A percentile compares a stretch with the other conserved stretches of the same genome.
Conservation (phyloP, 441 rosid genomes). For the Codiaeum variegatum region DNA sequence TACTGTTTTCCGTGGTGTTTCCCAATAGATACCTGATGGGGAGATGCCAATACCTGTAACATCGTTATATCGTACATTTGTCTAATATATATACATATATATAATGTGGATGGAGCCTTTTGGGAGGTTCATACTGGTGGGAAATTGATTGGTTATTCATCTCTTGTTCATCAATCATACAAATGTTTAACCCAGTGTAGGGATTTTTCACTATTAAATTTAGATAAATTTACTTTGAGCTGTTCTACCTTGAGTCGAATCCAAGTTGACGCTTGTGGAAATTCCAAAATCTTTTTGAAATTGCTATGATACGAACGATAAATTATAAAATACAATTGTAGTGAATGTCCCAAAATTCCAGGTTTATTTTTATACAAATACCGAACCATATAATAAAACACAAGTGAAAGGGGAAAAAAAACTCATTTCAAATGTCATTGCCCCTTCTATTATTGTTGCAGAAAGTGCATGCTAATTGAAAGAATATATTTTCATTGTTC, state of each 20-base stretch:
- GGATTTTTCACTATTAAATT: background rate
- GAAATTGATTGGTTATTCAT: background rate
- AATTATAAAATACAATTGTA: background rate
- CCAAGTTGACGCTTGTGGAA: background rate
- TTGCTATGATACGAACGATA: background rate
- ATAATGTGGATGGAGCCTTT: slow-evolving; percentile 12
- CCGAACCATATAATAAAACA: too few species aligned
- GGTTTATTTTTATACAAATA: background rate
- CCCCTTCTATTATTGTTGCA: background rate
- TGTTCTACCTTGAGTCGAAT: background rate
- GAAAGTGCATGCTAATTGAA: background rate
- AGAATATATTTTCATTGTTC: slow-evolving; percentile 32
- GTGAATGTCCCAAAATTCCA: background rate
- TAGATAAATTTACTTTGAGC: background rate
- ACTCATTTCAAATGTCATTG: too few species aligned
- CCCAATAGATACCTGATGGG: slow-evolving; percentile 18
- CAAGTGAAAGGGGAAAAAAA: too few species aligned
- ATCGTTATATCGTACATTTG: slow-evolving; percentile 27
- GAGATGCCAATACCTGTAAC: slow-evolving; percentile 18
- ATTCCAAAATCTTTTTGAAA: background rate
- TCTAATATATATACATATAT: slow-evolving; percentile 11
- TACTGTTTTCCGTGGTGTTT: slow-evolving; percentile 6
- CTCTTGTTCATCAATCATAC: background rate
- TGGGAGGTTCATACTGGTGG: background rate
- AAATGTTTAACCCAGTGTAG: background rate